Evolutionary conservation across 2,329 filamentous ascomycete species (phyloP).

Genomic region (Sarocladium brachiariae): DNA sequence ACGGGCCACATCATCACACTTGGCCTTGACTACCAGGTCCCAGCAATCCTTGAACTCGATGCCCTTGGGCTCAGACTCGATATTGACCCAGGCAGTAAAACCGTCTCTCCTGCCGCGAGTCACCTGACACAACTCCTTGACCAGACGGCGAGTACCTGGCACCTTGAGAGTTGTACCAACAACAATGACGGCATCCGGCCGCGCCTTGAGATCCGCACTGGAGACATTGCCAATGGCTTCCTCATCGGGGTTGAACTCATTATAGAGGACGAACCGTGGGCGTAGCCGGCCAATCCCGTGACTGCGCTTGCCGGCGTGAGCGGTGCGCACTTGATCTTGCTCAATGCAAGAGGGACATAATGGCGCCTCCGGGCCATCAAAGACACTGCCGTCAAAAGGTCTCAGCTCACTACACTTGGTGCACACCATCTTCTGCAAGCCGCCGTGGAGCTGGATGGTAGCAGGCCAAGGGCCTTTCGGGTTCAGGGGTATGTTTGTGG

Average conservation of each 20-base stretch:
- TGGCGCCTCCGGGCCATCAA: constrained; percentile 78
- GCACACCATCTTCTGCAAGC: constrained; percentile 93
- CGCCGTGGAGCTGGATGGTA: constrained; percentile 89
- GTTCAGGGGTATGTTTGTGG: constrained; percentile 73
- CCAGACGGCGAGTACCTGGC: constrained; percentile 81
- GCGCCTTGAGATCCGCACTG: constrained; percentile 72
- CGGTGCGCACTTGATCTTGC: constrained; percentile 68
- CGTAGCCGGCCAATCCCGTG: constrained; percentile 87
- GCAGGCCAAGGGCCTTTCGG: constrained; percentile 85
- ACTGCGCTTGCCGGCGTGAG: constrained; percentile 75
- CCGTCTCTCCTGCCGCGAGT: constrained; percentile 79
- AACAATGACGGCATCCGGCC: constrained; percentile 88
- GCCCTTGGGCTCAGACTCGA: constrained; percentile 73
- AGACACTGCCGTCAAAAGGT: constrained; percentile 70
- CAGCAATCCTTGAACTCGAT: constrained; percentile 87
- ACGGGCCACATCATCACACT: constrained; percentile 79
- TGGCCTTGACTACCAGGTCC: constrained; percentile 82
- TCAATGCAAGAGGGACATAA: constrained; percentile 68
- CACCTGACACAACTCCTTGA: constrained; percentile 82
- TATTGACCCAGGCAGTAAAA: constrained; percentile 90
- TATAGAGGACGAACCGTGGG: constrained; percentile 93
- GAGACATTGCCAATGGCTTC: constrained; percentile 93
- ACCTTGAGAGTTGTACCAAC: constrained; percentile 95
- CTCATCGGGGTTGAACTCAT: constrained; percentile 93
- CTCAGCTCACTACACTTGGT: constrained; percentile 79